A percentile compares a stretch with the other conserved stretches of the same genome.
These are phyloP conservation scores for Phytophthora tubulina DNA, from an alignment of 352 stramenopile species.

Conservation along the genomic window DNA sequence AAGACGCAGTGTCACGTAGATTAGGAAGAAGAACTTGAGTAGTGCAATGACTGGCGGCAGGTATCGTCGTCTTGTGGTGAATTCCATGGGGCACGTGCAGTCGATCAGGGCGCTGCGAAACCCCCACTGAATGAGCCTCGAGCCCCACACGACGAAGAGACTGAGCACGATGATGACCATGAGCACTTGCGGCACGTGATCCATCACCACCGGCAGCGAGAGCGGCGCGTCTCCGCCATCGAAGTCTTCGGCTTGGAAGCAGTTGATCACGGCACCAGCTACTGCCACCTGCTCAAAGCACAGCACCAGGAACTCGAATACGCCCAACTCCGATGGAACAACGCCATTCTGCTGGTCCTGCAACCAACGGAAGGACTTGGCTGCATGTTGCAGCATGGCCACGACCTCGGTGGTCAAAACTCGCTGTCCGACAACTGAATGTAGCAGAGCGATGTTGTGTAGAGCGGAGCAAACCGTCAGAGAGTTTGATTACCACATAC, in stretches of 20 bases:
- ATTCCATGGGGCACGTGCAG: conserved; percentile 32
- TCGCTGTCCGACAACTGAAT: too few species aligned
- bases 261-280: conserved; percentile 46
- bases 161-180: conserved; percentile 37
- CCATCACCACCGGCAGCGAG: conserved; percentile 31
- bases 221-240: conserved; percentile 29
- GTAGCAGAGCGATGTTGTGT: background rate
- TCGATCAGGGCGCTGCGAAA: conserved; percentile 28
- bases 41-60: conserved; percentile 39
- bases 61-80: conserved; percentile 36
- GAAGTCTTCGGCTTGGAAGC: conserved; percentile 38
- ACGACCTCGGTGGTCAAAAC: background rate
- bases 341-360: conserved; percentile 31
- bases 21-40: conserved; percentile 41
- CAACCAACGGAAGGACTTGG: conserved; percentile 34
- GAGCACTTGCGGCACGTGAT: conserved; percentile 37
- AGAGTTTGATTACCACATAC: conserved; percentile 4
- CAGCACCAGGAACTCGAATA: conserved; percentile 47
- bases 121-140: conserved; percentile 36
- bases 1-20: conserved; percentile 36
- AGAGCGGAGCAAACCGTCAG: background rate
- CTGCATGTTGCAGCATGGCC: conserved; percentile 34
- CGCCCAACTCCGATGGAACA: conserved; percentile 39
- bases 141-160: conserved; percentile 37
- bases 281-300: conserved; percentile 47